phyloP scores from a whole-genome alignment of 805 yeast genomes.

The Metschnikowia henanensis region DNA sequence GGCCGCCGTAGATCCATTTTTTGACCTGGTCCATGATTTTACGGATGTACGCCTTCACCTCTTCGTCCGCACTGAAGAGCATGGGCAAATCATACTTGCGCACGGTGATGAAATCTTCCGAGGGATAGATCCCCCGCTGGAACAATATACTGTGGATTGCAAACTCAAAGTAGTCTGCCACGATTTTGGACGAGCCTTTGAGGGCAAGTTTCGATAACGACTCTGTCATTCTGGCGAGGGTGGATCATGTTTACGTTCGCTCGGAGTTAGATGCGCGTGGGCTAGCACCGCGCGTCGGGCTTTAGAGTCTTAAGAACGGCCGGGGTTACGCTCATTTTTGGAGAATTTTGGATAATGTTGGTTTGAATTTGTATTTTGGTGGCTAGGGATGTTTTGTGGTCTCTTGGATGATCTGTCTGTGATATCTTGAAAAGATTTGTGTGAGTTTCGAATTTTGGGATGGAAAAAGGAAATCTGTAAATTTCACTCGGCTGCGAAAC shows the following conservation, averaged over 20 bases:
- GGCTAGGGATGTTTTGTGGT: too few relatives aligned
- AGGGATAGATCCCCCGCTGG: slow-evolving; percentile 88
- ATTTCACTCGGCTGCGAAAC: too few relatives aligned
- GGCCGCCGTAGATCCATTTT: slow-evolving; percentile 72
- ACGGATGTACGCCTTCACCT: slow-evolving; percentile 66
- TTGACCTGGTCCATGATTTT: slow-evolving; percentile 61
- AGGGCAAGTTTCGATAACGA: slow-evolving; percentile 49
- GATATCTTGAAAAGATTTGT: too few relatives aligned
- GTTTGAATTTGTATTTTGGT: too few relatives aligned
- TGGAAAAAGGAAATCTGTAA: too few relatives aligned
- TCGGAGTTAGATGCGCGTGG: not conserved
- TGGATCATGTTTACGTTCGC: not conserved
- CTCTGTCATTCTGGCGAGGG: slow-evolving; percentile 11
- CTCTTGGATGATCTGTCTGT: too few relatives aligned
- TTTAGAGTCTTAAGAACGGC: too few relatives aligned
- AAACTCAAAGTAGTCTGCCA: slow-evolving; percentile 83
- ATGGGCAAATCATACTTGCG: slow-evolving; percentile 78
- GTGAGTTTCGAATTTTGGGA: too few relatives aligned
- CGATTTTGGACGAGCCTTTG: slow-evolving; percentile 76
- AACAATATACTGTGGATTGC: slow-evolving; percentile 79
- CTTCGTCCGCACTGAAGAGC: slow-evolving; percentile 72
- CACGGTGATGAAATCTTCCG: slow-evolving; percentile 78
- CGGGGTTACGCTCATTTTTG: too few relatives aligned
- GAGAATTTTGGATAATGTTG: too few relatives aligned
- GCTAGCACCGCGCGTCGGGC: not conserved